Percentiles rank a stretch among this genome's conserved stretches.
These are phyloP conservation scores for Cotoneaster glaucophyllus DNA, from an alignment of 306 rosid species.

Conservation along the genomic window DNA sequence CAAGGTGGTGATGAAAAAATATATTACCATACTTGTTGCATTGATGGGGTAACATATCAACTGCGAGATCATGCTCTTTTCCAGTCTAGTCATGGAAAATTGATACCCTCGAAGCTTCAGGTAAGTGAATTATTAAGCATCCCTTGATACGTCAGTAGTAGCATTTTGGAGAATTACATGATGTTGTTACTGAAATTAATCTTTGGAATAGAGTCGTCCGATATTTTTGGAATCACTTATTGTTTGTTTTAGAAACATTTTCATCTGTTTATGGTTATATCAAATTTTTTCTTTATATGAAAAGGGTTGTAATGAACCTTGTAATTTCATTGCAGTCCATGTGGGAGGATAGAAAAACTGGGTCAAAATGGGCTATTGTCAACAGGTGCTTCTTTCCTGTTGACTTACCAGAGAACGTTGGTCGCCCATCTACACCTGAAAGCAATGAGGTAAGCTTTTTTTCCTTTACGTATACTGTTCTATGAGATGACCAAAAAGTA, in stretches of 20 bases:
- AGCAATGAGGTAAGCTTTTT: constrained; percentile 62
- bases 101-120: constrained; percentile 74
- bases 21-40: constrained; percentile 56
- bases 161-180: constrained; percentile 11
- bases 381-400: constrained; percentile 71
- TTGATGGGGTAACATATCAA: constrained; percentile 61
- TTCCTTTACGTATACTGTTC: not conserved
- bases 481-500: not conserved
- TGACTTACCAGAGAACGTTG: constrained; percentile 75
- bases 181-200: not conserved
- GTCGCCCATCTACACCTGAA: constrained; percentile 63
- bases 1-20: constrained; percentile 40
- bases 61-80: constrained; percentile 72
- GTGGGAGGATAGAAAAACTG: constrained; percentile 79
- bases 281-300: not conserved
- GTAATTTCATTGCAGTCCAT: constrained; percentile 58
- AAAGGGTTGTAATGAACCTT: constrained; percentile 3
- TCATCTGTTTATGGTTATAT: constrained; percentile 10
- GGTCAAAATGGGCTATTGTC: constrained; percentile 62
- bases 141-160: constrained; percentile 10
- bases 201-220: not conserved
- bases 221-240: not conserved
- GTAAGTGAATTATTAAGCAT: constrained; percentile 45
- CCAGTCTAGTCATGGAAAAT: constrained; percentile 43
- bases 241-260: constrained; percentile 14